Conservation (phyloP, 2,329 filamentous ascomycete genomes). For the Penicillium griseofulvum region DNA sequence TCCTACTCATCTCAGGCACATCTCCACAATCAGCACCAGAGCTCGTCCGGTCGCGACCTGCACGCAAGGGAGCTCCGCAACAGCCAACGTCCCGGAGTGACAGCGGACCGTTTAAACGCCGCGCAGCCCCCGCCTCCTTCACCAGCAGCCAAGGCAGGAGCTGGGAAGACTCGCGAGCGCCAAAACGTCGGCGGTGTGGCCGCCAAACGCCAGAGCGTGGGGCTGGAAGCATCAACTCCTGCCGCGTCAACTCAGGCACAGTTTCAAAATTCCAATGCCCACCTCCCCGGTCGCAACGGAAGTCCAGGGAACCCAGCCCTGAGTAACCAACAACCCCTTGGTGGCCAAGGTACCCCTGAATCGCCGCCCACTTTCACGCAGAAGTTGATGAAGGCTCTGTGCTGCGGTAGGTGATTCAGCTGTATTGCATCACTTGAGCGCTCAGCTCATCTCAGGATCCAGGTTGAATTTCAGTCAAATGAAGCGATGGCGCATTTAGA, state of each 20-base stretch:
- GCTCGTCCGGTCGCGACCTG: constrained; percentile 79
- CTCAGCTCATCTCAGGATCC: constrained; percentile 27
- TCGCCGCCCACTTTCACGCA: constrained; percentile 78
- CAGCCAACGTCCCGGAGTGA: constrained; percentile 63
- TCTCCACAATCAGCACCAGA: constrained; percentile 74
- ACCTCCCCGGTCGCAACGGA: constrained; percentile 65
- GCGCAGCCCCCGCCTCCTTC: constrained; percentile 85
- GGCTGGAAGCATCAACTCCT: constrained; percentile 71
- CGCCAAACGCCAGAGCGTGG: constrained; percentile 69
- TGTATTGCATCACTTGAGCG: constrained; percentile 17
- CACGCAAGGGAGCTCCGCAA: constrained; percentile 65
- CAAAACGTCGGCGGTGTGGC: constrained; percentile 74
- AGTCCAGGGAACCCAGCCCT: constrained; percentile 57
- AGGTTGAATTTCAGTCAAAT: constrained; percentile 34
- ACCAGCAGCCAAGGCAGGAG: constrained; percentile 74
- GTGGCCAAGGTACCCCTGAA: constrained; percentile 59
- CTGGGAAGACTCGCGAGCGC: constrained; percentile 68
- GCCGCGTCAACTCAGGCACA: constrained; percentile 91
- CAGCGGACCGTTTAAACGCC: constrained; percentile 88
- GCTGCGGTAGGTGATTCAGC: constrained; percentile 65
- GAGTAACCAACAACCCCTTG: constrained; percentile 56
- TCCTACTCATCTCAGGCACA: constrained; percentile 68
- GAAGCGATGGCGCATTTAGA: constrained; percentile 16
- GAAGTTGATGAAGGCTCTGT: constrained; percentile 89
- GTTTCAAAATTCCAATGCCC: constrained; percentile 92